Evolutionary conservation across 179 eudicot genomes (phyloP).

Genomic region (Silene vulgaris): DNA sequence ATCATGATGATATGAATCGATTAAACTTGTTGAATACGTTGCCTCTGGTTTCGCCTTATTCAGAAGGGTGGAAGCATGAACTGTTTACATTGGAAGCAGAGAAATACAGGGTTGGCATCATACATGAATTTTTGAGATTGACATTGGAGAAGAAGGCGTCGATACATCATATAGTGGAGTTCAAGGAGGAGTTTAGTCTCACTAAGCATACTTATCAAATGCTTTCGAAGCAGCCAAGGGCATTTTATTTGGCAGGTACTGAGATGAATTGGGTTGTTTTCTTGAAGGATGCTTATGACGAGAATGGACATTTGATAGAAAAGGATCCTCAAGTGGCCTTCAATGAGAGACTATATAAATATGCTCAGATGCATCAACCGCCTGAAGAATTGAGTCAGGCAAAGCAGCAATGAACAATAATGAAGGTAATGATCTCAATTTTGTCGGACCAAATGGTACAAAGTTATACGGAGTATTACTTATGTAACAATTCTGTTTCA

Average conservation of each 20-base stretch:
- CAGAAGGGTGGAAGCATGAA: slow-evolving; percentile 74
- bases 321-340: slow-evolving; percentile 81
- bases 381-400: slow-evolving; percentile 19
- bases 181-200: slow-evolving; percentile 93
- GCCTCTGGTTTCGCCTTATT: slow-evolving; percentile 92
- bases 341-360: slow-evolving; percentile 54
- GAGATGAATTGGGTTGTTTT: slow-evolving; percentile 98
- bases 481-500: no score
- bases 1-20: slow-evolving; percentile 46
- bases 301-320: slow-evolving; percentile 56
- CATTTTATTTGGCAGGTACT: slow-evolving; percentile 90
- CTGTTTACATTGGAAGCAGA: slow-evolving; percentile 79
- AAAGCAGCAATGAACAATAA: background rate
- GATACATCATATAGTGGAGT: slow-evolving; percentile 93
- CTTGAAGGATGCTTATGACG: slow-evolving; percentile 69
- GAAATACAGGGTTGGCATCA: slow-evolving; percentile 78
- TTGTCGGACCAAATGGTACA: no score
- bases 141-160: slow-evolving; percentile 95
- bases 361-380: slow-evolving; percentile 50
- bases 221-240: slow-evolving; percentile 75
- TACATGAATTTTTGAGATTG: slow-evolving; percentile 92
- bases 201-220: slow-evolving; percentile 87
- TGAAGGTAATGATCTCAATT: background rate
- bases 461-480: no score
- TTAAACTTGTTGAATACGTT: slow-evolving; percentile 66